These are phyloP conservation scores for Cladosporium colombiae DNA, from an alignment of 2,329 filamentous ascomycete species.

Conservation along the genomic window DNA sequence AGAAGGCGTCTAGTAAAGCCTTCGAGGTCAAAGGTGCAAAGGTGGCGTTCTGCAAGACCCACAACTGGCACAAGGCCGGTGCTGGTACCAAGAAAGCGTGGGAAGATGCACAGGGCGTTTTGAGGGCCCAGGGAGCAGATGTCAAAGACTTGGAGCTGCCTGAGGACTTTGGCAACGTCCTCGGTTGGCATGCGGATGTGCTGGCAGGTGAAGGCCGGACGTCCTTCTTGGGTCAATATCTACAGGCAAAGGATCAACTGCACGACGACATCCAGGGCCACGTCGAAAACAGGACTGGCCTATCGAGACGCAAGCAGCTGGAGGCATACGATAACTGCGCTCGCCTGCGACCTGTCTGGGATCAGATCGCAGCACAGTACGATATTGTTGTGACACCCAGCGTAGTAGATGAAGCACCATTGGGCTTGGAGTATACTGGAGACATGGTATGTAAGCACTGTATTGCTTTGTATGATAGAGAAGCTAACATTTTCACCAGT, in stretches of 20 bases:
- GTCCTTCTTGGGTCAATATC: constrained; percentile 58
- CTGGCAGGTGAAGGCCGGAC: constrained; percentile 55
- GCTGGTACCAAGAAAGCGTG: constrained; percentile 41
- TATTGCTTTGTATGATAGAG: neutral
- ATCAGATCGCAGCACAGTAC: constrained; percentile 55
- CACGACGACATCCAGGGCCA: constrained; percentile 48
- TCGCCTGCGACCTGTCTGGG: constrained; percentile 55
- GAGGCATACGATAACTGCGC: constrained; percentile 60
- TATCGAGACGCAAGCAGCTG: constrained; percentile 50
- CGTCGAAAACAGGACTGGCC: constrained; percentile 51
- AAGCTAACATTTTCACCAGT: constrained; percentile 19
- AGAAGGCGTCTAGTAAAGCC: constrained; percentile 24
- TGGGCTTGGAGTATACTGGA: constrained; percentile 57
- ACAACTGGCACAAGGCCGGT: constrained; percentile 50
- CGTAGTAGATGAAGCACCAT: constrained; percentile 60
- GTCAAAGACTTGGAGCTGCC: constrained; percentile 60
- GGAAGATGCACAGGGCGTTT: constrained; percentile 36
- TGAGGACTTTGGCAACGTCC: constrained; percentile 49
- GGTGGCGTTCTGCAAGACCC: constrained; percentile 58
- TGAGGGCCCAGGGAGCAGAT: constrained; percentile 51
- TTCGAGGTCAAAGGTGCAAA: constrained; percentile 48
- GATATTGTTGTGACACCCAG: constrained; percentile 61
- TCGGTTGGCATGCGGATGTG: constrained; percentile 54
- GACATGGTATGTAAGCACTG: constrained; percentile 46
- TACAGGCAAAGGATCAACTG: constrained; percentile 50